Evolutionary conservation across 2,329 filamentous ascomycete species (phyloP), one percentile per base, ranked within the genome.

Genomic region (Colletotrichum musicola): DNA sequence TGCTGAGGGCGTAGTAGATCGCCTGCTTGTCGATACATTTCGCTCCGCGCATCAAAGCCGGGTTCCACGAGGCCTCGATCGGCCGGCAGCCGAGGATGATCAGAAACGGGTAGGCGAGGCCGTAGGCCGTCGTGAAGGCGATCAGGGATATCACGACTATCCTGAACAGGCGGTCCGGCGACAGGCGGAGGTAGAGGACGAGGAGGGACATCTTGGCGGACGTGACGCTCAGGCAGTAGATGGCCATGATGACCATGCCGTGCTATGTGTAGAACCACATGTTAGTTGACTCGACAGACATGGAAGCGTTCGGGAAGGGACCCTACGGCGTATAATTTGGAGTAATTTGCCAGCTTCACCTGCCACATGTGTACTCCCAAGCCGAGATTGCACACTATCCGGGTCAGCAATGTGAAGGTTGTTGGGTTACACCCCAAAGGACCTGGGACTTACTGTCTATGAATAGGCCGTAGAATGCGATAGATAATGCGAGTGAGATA

Each of bases 141-240:
- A 74, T 75, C 27, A 81, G 71, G 6, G 73, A 58, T 20, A 75
- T 56, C 14, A 79, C 76, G n/a, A 78, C 70, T 35, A 71, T 73
- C 9, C 75, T 76, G 64, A 79, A 78, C 44, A 73, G 73, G 18
- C 72, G 73, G 5, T 72, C 72, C 1, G 76, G 77, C 78, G 71
- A 69, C 9, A 71, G 60, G 16, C 70, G 70, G n/a, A 68, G 47
- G 38, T 70, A 70, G 2, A 71, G 49, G 13, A 67, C 57, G 10
- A 71, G 68, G 1, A 71, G 64, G 9, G 70, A 71, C 40, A 71
- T 49, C 16, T 71, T 71, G 27, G 70, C 64, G 18, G 62, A 68
- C n/a, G 63, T 71, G 51, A 67, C 68, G 16, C 62, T 63, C 16
- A 71, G 59, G 3, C 59, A 62, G 50, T 70, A 71, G 38, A 70